Percentiles rank a stretch among this genome's conserved stretches.
Conservation (phyloP, 345 rosid genomes). For the Hypericum androsaemum region DNA sequence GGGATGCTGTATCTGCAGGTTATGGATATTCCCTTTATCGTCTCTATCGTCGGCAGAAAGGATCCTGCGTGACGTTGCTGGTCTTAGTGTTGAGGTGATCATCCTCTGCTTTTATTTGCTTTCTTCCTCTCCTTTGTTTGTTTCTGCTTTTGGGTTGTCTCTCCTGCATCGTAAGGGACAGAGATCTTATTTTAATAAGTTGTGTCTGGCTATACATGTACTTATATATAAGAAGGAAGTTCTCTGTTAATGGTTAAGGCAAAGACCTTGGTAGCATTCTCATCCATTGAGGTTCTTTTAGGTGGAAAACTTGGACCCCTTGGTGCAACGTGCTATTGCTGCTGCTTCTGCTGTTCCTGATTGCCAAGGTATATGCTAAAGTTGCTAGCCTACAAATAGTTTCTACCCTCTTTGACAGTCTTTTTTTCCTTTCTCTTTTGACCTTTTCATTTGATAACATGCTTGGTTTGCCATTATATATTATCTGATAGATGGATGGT, state of each 20-base stretch:
- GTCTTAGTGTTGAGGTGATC: slow-evolving; percentile 52
- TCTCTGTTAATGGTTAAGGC: too few relatives aligned
- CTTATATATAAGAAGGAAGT: too few relatives aligned
- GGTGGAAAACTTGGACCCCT: slow-evolving; percentile 70
- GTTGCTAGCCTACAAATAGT: too few relatives aligned
- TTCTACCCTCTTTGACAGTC: too few relatives aligned
- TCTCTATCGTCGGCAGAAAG: slow-evolving; percentile 62
- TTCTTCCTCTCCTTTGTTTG: slow-evolving; percentile 1
- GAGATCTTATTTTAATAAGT: too few relatives aligned
- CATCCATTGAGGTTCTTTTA: slow-evolving; percentile 15
- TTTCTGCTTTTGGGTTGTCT: neutral
- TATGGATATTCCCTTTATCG: slow-evolving; percentile 70
- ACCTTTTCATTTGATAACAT: too few relatives aligned
- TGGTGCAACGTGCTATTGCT: slow-evolving; percentile 68
- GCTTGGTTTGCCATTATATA: slow-evolving; percentile 1
- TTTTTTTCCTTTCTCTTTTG: too few relatives aligned
- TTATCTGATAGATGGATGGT: slow-evolving; percentile 1
- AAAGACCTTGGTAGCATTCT: too few relatives aligned
- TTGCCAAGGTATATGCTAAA: slow-evolving; percentile 50
- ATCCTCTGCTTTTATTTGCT: slow-evolving; percentile 1
- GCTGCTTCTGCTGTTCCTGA: slow-evolving; percentile 58
- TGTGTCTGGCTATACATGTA: too few relatives aligned
- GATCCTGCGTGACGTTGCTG: slow-evolving; percentile 33
- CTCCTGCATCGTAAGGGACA: too few relatives aligned
- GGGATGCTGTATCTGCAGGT: slow-evolving; percentile 30